Percentiles rank a stretch among this genome's conserved stretches.
phyloP scores from a whole-genome alignment of 2,329 filamentous ascomycete species.

The Ceratocystis huliohia region DNA sequence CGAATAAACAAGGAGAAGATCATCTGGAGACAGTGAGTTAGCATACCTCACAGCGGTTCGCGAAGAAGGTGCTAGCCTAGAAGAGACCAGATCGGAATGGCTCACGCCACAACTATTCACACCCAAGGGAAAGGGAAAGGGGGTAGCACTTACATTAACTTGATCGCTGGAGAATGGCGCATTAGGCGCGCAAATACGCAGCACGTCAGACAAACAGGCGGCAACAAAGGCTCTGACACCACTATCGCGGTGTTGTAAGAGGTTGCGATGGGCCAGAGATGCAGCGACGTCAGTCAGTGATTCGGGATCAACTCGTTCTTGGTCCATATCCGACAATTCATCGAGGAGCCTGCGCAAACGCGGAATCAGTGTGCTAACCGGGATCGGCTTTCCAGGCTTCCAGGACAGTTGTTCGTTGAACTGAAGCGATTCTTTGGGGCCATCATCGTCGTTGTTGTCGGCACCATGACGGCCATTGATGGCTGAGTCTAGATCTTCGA shows the following conservation, averaged over 20 bases:
- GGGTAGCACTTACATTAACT: conserved; percentile 54
- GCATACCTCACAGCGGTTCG: conserved; percentile 11
- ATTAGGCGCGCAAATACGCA: conserved; percentile 85
- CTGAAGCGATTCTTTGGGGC: conserved; percentile 36
- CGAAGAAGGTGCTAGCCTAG: no score
- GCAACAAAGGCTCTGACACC: conserved; percentile 83
- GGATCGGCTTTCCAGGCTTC: conserved; percentile 81
- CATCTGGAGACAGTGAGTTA: conserved; percentile 45
- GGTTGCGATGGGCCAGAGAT: conserved; percentile 67
- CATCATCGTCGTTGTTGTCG: conserved; percentile 25
- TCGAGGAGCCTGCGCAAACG: conserved; percentile 69
- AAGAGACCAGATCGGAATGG: neutral
- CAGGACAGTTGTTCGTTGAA: conserved; percentile 84
- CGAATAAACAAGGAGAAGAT: conserved; percentile 84
- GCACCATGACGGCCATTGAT: conserved; percentile 11
- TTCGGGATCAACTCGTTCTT: conserved; percentile 71
- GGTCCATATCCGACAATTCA: conserved; percentile 75
- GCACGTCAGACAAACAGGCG: conserved; percentile 82
- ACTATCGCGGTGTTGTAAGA: conserved; percentile 82
- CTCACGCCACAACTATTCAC: neutral
- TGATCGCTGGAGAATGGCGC: conserved; percentile 85
- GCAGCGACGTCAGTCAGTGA: conserved; percentile 75
- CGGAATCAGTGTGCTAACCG: conserved; percentile 66
- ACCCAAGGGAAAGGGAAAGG: no score
- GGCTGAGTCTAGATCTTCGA: conserved; percentile 16